phyloP scores from a whole-genome alignment of 2,329 filamentous ascomycete genomes.

The Phaeosphaeriaceae sp. region DNA sequence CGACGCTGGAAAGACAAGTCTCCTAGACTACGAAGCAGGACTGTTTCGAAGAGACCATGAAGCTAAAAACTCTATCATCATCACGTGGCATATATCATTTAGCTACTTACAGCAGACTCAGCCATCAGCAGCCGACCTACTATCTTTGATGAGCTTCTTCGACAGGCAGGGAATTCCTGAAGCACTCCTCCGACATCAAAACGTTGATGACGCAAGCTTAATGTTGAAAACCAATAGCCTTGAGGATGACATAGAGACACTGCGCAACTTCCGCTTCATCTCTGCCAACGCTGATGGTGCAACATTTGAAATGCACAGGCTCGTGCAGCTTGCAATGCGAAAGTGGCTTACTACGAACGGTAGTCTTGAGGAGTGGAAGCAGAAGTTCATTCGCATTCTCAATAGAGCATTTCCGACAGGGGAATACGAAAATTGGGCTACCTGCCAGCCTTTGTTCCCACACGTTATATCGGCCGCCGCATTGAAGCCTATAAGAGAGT shows the following conservation, averaged over 20 bases:
- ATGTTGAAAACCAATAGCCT: too few relatives aligned
- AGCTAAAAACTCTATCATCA: constrained; percentile 44
- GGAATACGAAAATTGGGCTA: constrained; percentile 7
- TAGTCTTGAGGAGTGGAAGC: constrained; percentile 34
- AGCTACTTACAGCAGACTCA: constrained; percentile 38
- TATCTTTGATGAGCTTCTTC: constrained; percentile 57
- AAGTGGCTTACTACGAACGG: constrained; percentile 19
- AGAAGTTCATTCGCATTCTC: constrained; percentile 8
- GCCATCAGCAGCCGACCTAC: constrained; percentile 48
- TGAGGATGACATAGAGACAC: constrained; percentile 37
- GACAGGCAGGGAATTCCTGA: constrained; percentile 51
- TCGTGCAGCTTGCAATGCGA: constrained; percentile 48
- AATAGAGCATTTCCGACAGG: constrained; percentile 9
- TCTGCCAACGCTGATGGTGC: constrained; percentile 18
- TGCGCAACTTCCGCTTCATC: constrained; percentile 50
- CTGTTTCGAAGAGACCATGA: neutral
- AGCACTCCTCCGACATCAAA: neutral
- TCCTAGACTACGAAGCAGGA: neutral
- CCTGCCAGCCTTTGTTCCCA: constrained; percentile 4
- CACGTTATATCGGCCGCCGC: constrained; percentile 5
- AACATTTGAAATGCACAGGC: constrained; percentile 52
- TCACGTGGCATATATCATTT: constrained; percentile 43
- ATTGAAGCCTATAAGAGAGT: too few relatives aligned
- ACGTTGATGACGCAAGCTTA: neutral
- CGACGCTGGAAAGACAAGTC: constrained; percentile 28